Base-by-base conservation (phyloP, 768 basidiomycete species). In the Lactifluus piperatus region DNA sequence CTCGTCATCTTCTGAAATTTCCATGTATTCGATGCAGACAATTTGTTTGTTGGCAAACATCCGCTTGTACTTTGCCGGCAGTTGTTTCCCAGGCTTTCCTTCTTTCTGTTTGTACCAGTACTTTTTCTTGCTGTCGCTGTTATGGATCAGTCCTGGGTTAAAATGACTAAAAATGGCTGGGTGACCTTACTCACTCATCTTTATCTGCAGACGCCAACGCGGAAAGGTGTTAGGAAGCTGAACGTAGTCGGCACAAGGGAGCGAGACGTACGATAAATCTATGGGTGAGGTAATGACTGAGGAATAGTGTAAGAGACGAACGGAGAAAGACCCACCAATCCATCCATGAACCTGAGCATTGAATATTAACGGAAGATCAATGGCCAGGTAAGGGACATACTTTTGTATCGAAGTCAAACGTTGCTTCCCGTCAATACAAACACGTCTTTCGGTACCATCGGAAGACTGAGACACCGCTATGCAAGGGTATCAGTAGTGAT, bases 361-460 rank as follows among this genome's bases (percentile, higher is more conserved):
- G 49, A 30, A 8, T 46, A 29, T 36, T n/a, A 20, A 10, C 2
- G 16, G 8, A n/a, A 6, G 10, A 29, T 24, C 44, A 37, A 11
- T 13, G 7, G 49, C 41, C 32, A 53, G 22, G 57, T 65, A 18
- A 41, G 4, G 34, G 34, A 45, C 60, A 55, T 63, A 86, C 85
- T 77, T 75, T 62, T 76, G 74, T 27, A 87, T 80, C 0, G 85
- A 85, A 0, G 86, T 85, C 60, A 87, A 67, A 32, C 86, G 75
- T 62, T 87, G 85, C 66, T 87, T 87, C n/a, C 85, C 85, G 62
- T 87, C 86, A 14, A 86, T 84, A 60, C 85, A 86, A 0, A 75
- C 75, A 22, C 79, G 75, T 20, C 66, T 64, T 61, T 81, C 79
- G 7, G 67, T 68, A 4, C 77, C 79, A 34, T 81, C 75, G 3